Percentiles rank a stretch among this genome's conserved stretches.
These are phyloP conservation scores for Ruellia speciosa DNA, from an alignment of 305 asterid species.

Conservation along the genomic window DNA sequence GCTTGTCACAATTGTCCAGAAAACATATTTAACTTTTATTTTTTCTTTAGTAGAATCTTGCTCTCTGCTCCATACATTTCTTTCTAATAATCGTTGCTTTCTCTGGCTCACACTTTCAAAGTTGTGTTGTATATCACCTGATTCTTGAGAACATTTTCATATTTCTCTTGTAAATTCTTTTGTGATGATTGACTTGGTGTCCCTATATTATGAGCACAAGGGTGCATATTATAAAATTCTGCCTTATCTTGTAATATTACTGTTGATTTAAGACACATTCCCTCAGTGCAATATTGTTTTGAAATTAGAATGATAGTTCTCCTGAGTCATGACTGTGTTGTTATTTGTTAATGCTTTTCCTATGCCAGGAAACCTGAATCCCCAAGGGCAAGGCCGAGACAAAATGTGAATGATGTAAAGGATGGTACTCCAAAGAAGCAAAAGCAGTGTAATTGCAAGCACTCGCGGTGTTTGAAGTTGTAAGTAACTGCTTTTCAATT, in stretches of 20 bases:
- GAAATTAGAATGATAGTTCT: background rate
- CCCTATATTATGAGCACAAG: background rate
- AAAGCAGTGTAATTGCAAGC: constrained; percentile 81
- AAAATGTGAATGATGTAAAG: constrained; percentile 43
- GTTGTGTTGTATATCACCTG: background rate
- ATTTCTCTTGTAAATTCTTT: background rate
- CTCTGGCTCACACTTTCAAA: background rate
- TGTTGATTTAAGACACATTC: background rate
- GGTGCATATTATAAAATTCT: background rate
- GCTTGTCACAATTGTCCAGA: background rate
- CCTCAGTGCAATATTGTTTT: background rate
- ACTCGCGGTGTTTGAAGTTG: constrained; percentile 72
- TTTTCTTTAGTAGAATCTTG: background rate
- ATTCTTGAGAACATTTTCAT: too few species aligned
- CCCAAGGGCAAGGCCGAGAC: constrained; percentile 52
- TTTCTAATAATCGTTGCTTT: background rate
- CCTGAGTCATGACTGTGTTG: background rate
- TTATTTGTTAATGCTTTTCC: background rate
- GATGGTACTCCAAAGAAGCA: constrained; percentile 79
- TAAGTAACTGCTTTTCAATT: constrained; percentile 33
- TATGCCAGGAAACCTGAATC: constrained; percentile 64
- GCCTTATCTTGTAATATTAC: background rate
- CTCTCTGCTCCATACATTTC: background rate
- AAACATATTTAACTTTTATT: too few species aligned
- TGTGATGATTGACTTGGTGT: background rate